phyloP scores from a whole-genome alignment of 208 protist genomes.

The Crithidia bombi region DNA sequence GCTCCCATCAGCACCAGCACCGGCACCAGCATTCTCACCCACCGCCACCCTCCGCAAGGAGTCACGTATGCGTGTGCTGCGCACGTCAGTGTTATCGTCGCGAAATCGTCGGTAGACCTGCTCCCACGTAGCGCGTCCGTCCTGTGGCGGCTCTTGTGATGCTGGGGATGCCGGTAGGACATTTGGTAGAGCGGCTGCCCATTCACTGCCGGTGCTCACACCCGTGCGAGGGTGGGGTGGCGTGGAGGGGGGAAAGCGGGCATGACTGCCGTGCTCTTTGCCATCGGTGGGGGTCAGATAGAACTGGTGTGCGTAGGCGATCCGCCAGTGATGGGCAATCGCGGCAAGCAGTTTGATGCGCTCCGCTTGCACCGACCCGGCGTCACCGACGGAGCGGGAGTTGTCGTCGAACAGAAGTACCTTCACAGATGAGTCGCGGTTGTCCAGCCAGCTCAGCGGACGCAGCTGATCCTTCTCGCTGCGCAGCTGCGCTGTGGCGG shows the following conservation, averaged over 20 bases:
- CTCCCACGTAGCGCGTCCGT: conserved; percentile 19
- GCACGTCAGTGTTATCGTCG: conserved; percentile 16
- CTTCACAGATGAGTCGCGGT: conserved; percentile 29
- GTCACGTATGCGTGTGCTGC: conserved; percentile 5
- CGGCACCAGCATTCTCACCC: not conserved
- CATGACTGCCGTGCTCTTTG: conserved; percentile 16
- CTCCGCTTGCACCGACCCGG: conserved; percentile 28
- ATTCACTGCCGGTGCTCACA: not conserved
- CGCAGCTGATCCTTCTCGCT: conserved; percentile 15
- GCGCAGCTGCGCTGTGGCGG: not conserved
- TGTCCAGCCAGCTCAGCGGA: conserved; percentile 36
- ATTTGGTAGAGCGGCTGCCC: not conserved
- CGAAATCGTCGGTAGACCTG: conserved; percentile 31
- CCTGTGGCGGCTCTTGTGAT: not conserved
- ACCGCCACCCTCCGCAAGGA: conserved; percentile 4
- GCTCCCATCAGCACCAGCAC: not conserved
- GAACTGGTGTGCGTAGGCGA: conserved; percentile 33
- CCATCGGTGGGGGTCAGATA: conserved; percentile 22
- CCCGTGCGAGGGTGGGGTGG: not conserved
- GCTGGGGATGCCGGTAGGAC: no score
- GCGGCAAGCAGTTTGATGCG: conserved; percentile 28
- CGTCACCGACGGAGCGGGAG: conserved; percentile 28
- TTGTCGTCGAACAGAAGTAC: conserved; percentile 35
- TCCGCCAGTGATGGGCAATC: conserved; percentile 28
- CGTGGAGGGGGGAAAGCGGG: not conserved